Conservation (phyloP, 345 rosid genomes). For the Heritiera littoralis region DNA sequence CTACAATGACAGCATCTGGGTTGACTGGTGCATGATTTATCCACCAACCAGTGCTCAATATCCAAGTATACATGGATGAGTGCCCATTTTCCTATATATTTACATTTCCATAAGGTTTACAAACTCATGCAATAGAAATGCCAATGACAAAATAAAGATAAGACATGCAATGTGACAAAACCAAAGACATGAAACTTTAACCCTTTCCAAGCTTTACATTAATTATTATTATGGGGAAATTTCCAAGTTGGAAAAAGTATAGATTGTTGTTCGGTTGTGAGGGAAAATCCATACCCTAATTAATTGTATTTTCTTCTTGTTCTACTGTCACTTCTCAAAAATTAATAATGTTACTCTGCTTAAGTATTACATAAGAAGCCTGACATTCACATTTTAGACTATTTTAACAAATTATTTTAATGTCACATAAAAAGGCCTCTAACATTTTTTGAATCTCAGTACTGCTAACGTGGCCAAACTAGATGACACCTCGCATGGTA, state of each 20-base stretch:
- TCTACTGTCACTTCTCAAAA: neutral
- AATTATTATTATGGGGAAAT: neutral
- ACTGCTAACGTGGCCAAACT: neutral
- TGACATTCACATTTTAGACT: neutral
- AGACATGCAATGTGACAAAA: neutral
- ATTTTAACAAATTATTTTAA: slow-evolving; percentile 7
- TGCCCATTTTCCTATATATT: slow-evolving; percentile 59
- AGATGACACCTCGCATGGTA: neutral
- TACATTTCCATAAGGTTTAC: slow-evolving; percentile 1
- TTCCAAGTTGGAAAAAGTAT: neutral
- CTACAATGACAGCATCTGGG: slow-evolving; percentile 62
- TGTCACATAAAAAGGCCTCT: neutral
- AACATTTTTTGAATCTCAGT: neutral
- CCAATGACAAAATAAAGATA: neutral
- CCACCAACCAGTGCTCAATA: slow-evolving; percentile 81
- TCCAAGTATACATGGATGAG: slow-evolving; percentile 60
- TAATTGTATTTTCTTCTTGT: neutral
- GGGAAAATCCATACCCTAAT: neutral
- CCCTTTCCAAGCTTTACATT: too few relatives aligned
- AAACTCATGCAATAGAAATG: neutral
- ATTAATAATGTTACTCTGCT: neutral
- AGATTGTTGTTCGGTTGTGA: neutral
- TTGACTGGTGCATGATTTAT: slow-evolving; percentile 54
- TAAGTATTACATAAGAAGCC: neutral
- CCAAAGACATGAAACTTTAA: neutral